These are phyloP conservation scores for Ramalina peruviana DNA, from an alignment of 495 filamentous ascomycete species.

Conservation along the genomic window DNA sequence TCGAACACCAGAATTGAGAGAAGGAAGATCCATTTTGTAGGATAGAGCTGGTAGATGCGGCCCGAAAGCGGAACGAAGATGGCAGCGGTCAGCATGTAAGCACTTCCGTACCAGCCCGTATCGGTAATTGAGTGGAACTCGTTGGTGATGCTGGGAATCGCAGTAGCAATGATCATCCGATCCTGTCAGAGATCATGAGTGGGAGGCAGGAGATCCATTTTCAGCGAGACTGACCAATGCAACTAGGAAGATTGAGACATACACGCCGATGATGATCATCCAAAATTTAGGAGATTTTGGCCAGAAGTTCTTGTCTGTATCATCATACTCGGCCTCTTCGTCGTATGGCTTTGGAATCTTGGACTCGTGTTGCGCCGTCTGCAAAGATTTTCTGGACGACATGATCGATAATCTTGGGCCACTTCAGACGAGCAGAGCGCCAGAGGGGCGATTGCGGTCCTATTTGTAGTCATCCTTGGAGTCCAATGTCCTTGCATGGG, in stretches of 20 bases:
- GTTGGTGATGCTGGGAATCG: slow-evolving; percentile 35
- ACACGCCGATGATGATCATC: slow-evolving; percentile 23
- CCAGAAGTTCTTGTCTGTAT: slow-evolving; percentile 27
- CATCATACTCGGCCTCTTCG: slow-evolving; percentile 20
- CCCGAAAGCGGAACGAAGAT: slow-evolving; percentile 35
- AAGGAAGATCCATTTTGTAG: slow-evolving; percentile 29
- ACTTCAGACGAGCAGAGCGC: no score
- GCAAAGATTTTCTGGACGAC: background rate
- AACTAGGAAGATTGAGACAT: slow-evolving; percentile 26
- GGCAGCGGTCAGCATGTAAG: slow-evolving; percentile 35
- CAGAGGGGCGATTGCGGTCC: no score
- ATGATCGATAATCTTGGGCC: background rate
- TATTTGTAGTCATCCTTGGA: no score
- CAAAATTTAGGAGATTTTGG: slow-evolving; percentile 24
- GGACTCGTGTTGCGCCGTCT: background rate
- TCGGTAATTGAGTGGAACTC: slow-evolving; percentile 32
- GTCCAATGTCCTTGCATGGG: no score
- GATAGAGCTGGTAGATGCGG: slow-evolving; percentile 32
- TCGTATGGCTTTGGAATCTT: background rate
- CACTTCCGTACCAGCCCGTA: slow-evolving; percentile 41
- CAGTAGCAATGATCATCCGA: slow-evolving; percentile 17
- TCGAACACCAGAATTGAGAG: slow-evolving; percentile 30
- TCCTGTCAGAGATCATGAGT: slow-evolving; percentile 9
- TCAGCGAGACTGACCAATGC: slow-evolving; percentile 18
- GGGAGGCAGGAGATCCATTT: background rate